Percentiles rank a stretch among this genome's conserved stretches.
These are phyloP conservation scores for Trametes pubescens DNA, from an alignment of 1,284 basidiomycete genomes.

Conservation along the genomic window DNA sequence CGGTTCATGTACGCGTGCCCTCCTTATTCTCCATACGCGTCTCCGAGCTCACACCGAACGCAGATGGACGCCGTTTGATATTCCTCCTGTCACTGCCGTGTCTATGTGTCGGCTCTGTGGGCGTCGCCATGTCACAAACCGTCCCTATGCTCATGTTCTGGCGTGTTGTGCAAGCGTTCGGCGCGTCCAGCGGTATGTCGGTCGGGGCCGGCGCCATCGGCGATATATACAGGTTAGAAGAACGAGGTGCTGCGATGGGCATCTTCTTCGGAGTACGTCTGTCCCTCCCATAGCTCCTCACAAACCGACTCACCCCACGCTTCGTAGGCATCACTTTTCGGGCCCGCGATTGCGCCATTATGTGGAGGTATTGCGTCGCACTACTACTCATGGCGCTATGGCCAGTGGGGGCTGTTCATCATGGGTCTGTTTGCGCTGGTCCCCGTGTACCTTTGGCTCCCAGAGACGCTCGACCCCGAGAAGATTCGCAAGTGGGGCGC, in stretches of 20 bases:
- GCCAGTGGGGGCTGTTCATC: slow-evolving; percentile 62
- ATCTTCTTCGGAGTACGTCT: slow-evolving; percentile 53
- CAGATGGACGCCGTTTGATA: slow-evolving; percentile 69
- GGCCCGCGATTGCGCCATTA: slow-evolving; percentile 47
- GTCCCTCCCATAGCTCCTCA: not conserved
- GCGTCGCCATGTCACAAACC: slow-evolving; percentile 57
- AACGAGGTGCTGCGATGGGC: slow-evolving; percentile 57
- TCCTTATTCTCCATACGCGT: not conserved
- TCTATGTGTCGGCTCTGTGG: slow-evolving; percentile 65
- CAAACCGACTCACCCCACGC: not conserved
- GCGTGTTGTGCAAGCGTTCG: slow-evolving; percentile 71
- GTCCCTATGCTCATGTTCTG: slow-evolving; percentile 64
- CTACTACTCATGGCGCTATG: slow-evolving; percentile 74
- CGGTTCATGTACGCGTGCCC: slow-evolving; percentile 56
- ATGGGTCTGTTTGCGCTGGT: slow-evolving; percentile 55
- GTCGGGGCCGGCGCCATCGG: slow-evolving; percentile 60
- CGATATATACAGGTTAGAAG: slow-evolving; percentile 56
- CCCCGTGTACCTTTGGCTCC: slow-evolving; percentile 52
- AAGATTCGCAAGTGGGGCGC: slow-evolving; percentile 46
- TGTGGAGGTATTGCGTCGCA: slow-evolving; percentile 54
- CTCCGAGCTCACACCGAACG: not conserved
- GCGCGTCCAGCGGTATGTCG: slow-evolving; percentile 52
- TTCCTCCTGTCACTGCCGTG: slow-evolving; percentile 71
- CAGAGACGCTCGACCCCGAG: slow-evolving; percentile 64
- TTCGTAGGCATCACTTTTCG: slow-evolving; percentile 43